Conservation (phyloP, 2,329 filamentous ascomycete species). For the Exophiala dermatitidis region DNA sequence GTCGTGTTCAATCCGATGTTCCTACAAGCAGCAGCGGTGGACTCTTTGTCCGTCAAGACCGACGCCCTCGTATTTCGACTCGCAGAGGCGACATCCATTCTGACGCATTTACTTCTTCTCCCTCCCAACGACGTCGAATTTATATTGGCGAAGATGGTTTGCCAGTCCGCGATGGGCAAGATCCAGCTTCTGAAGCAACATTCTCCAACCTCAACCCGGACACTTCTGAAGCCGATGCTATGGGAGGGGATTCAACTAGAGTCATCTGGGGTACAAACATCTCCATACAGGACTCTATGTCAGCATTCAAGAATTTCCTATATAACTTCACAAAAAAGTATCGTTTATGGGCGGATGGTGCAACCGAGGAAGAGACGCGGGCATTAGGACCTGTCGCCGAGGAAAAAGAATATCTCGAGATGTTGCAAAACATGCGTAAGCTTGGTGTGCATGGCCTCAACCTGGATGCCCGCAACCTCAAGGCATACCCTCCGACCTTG, state of each 20-base stretch:
- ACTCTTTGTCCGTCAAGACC: constrained; percentile 67
- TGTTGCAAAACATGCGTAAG: constrained; percentile 84
- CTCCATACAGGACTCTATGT: constrained; percentile 81
- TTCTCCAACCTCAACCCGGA: constrained; percentile 67
- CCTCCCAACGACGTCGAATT: constrained; percentile 49
- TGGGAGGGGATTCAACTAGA: constrained; percentile 73
- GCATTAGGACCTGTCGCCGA: constrained; percentile 61
- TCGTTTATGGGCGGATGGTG: constrained; percentile 82
- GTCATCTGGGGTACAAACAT: constrained; percentile 98
- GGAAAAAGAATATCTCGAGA: constrained; percentile 73
- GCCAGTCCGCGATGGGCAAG: constrained; percentile 45
- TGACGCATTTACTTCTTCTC: constrained; percentile 55
- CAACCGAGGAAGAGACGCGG: constrained; percentile 66
- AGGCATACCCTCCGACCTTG: constrained; percentile 81
- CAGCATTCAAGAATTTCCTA: constrained; percentile 83
- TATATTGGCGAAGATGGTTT: constrained; percentile 60
- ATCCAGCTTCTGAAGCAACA: constrained; percentile 51
- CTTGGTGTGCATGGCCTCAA: constrained; percentile 79
- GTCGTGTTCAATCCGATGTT: constrained; percentile 58
- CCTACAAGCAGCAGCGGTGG: constrained; percentile 71
- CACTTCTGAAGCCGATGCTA: constrained; percentile 82
- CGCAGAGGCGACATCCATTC: constrained; percentile 83
- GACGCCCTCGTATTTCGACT: constrained; percentile 49
- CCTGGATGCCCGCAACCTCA: constrained; percentile 79
- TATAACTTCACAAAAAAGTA: constrained; percentile 91